Base-by-base conservation (phyloP, 371 early-diverging fungal genomes). In the Mortierella sp. region DNA sequence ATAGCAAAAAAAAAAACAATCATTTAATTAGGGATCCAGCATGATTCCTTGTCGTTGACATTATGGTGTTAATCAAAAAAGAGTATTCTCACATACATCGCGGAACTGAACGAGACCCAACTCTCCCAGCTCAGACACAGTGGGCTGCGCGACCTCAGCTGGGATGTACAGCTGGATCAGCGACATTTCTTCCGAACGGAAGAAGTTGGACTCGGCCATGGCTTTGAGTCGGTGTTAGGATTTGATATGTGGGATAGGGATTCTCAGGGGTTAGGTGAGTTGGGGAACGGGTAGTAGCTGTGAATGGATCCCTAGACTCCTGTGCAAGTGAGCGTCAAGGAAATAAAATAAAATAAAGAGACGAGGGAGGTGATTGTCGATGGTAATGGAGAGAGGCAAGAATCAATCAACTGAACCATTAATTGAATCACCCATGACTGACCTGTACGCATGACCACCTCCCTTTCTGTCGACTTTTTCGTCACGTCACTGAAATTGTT, bases 121-220 rank as follows among this genome's bases (percentile, higher is more conserved):
- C 77, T 98, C 98, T 62, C 99, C 99, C 47, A 99, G 87, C 85
- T 97, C 98, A 40, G 97, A 89, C 54, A 98, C 95, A 57, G 97
- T 96, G 51, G 93, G 94, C 78, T 95, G 96, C 28, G 97, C 96
- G 55, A 96, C 94, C 87, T 99, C 99, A 67, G 93, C 87, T 30
- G 99, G 98, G 73, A 99, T 96, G 87, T 97, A 98, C 75, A 98
- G 90, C 89, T 97, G 97, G 71, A 97, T 90, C 81, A 97, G 93
- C 62, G 97, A 95, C 98, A 98, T 98, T 87, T 94, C 94, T 88
- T 98, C 98, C 86, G 97, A 96, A 66, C 98, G 93, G 90, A 97
- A 97, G 88, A 98, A 90, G 47, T 87, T 90, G 60, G 89, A 85
- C 64, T 85, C 84, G 59, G 87, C 68, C 89, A 84, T 90, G 68